Percentiles rank a stretch among this genome's conserved stretches.
phyloP scores from a whole-genome alignment of 345 rosid species.

The Gossypium bickii region DNA sequence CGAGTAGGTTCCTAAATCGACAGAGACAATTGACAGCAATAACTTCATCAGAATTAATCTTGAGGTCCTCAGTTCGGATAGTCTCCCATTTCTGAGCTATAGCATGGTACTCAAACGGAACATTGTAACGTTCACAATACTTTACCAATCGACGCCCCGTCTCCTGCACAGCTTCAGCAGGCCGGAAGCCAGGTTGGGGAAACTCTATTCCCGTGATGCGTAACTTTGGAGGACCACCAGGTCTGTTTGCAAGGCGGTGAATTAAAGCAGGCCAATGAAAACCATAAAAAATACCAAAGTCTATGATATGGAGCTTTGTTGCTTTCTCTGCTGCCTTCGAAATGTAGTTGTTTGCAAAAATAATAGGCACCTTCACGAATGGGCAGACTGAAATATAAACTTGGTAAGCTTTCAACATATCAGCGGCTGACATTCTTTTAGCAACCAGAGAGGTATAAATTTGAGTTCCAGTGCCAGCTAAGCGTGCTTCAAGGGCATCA shows the following conservation, averaged over 20 bases:
- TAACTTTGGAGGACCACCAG: slow-evolving; percentile 39
- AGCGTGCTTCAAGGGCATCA: slow-evolving; percentile 47
- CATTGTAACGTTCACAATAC: slow-evolving; percentile 38
- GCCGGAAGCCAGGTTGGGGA: slow-evolving; percentile 42
- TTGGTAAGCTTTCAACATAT: slow-evolving; percentile 34
- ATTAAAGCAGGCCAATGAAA: slow-evolving; percentile 55
- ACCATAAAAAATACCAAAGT: slow-evolving; percentile 48
- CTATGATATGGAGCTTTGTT: slow-evolving; percentile 40
- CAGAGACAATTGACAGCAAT: slow-evolving; percentile 37
- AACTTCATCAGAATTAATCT: slow-evolving; percentile 31
- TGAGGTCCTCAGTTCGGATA: slow-evolving; percentile 33
- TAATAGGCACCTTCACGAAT: slow-evolving; percentile 26
- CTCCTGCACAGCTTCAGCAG: slow-evolving; percentile 35
- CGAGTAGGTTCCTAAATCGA: slow-evolving; percentile 36
- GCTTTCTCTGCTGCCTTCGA: slow-evolving; percentile 28
- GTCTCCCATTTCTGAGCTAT: slow-evolving; percentile 45
- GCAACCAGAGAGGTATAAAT: slow-evolving; percentile 15
- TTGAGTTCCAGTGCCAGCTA: slow-evolving; percentile 28
- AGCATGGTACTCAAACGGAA: slow-evolving; percentile 45
- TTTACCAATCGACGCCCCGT: slow-evolving; percentile 42
- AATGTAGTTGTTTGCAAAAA: slow-evolving; percentile 34
- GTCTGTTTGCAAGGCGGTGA: slow-evolving; percentile 29
- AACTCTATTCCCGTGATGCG: slow-evolving; percentile 53
- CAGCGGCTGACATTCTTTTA: slow-evolving; percentile 27
- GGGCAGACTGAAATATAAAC: slow-evolving; percentile 30